These are phyloP conservation scores for Diaporthe sp. DNA, from an alignment of 2,329 filamentous ascomycete species.

Conservation along the genomic window DNA sequence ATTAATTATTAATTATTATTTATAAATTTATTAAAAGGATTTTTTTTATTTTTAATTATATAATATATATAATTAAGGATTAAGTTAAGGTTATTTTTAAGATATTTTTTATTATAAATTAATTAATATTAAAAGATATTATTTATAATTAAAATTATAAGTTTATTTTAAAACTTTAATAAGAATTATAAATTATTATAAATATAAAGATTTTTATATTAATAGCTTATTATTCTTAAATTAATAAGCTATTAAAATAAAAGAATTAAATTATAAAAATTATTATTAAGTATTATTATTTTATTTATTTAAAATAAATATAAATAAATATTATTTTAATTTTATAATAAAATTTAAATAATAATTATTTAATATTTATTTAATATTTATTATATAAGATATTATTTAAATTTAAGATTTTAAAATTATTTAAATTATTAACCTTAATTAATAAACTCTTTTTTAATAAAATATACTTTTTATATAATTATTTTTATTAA, in stretches of 20 bases:
- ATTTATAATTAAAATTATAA: no score
- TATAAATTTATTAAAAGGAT: not conserved
- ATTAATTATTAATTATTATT: not conserved
- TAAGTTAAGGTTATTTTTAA: not conserved
- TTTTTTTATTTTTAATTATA: not conserved
- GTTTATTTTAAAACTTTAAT: no score
- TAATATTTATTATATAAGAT: not conserved
- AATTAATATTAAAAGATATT: not conserved
- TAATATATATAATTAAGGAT: not conserved
- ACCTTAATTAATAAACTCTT: not conserved
- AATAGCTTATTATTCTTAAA: no score
- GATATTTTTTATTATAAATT: not conserved
- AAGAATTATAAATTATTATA: no score
- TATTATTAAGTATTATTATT: no score
- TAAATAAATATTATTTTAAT: not conserved
- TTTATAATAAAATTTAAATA: slow-evolving; percentile 3
- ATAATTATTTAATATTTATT: not conserved
- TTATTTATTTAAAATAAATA: no score
- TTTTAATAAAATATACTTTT: not conserved
- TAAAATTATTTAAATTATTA: not conserved
- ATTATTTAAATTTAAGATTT: not conserved
- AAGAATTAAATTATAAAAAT: no score
- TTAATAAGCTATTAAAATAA: no score
- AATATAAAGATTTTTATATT: no score
- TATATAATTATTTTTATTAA: not conserved